phyloP scores from a whole-genome alignment of 2,329 filamentous ascomycete genomes.

The Zasmidium cellare region DNA sequence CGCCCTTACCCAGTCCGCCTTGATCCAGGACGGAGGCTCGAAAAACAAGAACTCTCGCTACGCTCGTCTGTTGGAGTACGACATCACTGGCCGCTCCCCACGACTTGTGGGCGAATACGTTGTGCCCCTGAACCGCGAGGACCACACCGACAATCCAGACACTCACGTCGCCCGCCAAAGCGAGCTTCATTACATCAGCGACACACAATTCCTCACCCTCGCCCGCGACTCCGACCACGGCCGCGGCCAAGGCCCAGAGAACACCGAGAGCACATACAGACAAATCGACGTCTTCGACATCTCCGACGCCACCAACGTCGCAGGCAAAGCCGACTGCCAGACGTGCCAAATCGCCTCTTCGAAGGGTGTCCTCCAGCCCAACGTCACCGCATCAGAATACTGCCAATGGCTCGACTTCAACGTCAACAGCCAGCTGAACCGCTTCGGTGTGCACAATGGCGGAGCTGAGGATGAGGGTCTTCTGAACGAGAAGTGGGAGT shows the following conservation, averaged over 20 bases:
- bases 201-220: slow-evolving; percentile 66
- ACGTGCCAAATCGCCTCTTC: slow-evolving; percentile 45
- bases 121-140: slow-evolving; percentile 52
- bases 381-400: slow-evolving; percentile 60
- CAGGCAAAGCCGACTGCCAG: slow-evolving; percentile 47
- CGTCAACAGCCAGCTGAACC: slow-evolving; percentile 61
- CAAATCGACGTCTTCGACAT: slow-evolving; percentile 71
- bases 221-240: slow-evolving; percentile 64
- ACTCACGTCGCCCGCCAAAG: slow-evolving; percentile 64
- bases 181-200: slow-evolving; percentile 65
- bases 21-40: slow-evolving; percentile 62
- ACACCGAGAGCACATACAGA: slow-evolving; percentile 58
- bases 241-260: slow-evolving; percentile 53
- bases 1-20: slow-evolving; percentile 65
- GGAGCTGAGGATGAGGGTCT: slow-evolving; percentile 58
- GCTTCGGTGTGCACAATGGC: slow-evolving; percentile 69
- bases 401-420: slow-evolving; percentile 71
- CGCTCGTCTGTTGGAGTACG: slow-evolving; percentile 65
- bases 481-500: slow-evolving; percentile 79
- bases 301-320: slow-evolving; percentile 61
- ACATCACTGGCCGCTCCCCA: slow-evolving; percentile 48
- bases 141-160: slow-evolving; percentile 53
- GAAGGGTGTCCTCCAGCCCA: slow-evolving; percentile 55
- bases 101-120: slow-evolving; percentile 55
- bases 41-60: slow-evolving; percentile 57